A percentile compares a stretch with the other conserved stretches of the same genome.
phyloP scores from a whole-genome alignment of 129 eudicot species.

The Artemisia argyi region DNA sequence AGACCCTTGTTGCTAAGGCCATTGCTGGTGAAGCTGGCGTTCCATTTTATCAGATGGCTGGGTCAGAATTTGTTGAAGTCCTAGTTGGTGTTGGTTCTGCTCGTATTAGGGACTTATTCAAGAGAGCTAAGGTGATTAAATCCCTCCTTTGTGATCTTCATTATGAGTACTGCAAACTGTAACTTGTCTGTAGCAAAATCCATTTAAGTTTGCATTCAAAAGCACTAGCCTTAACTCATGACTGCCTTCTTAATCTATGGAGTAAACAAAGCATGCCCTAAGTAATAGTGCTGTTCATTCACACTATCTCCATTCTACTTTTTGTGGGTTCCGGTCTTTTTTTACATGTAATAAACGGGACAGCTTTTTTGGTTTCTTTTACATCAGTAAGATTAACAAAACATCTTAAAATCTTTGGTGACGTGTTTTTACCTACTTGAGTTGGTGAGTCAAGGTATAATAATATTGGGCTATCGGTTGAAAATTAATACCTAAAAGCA shows the following conservation, averaged over 20 bases:
- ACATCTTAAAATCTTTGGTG: background rate
- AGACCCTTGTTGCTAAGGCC: slow-evolving; percentile 96
- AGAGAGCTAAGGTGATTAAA: slow-evolving; percentile 79
- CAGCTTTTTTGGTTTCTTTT: background rate
- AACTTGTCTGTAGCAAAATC: no score
- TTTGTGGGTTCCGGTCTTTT: background rate
- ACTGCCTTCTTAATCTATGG: no score
- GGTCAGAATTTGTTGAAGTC: slow-evolving; percentile 96
- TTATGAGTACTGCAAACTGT: no score
- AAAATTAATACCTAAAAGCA: background rate
- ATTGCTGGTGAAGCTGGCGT: slow-evolving; percentile 99
- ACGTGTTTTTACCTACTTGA: background rate
- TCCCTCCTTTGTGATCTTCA: background rate
- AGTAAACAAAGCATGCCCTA: no score
- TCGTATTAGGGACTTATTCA: slow-evolving; percentile 86
- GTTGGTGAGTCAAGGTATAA: background rate
- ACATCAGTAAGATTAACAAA: slow-evolving; percentile 14
- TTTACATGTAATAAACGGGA: background rate
- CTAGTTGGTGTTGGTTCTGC: slow-evolving; percentile 98
- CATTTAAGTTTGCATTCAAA: no score
- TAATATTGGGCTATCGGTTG: background rate
- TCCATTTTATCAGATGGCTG: slow-evolving; percentile 98
- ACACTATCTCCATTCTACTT: no score
- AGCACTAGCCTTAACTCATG: no score
- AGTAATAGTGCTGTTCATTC: no score